These are phyloP conservation scores for Elongisporangium undulatum DNA, from an alignment of 352 stramenopile species.

Conservation along the genomic window DNA sequence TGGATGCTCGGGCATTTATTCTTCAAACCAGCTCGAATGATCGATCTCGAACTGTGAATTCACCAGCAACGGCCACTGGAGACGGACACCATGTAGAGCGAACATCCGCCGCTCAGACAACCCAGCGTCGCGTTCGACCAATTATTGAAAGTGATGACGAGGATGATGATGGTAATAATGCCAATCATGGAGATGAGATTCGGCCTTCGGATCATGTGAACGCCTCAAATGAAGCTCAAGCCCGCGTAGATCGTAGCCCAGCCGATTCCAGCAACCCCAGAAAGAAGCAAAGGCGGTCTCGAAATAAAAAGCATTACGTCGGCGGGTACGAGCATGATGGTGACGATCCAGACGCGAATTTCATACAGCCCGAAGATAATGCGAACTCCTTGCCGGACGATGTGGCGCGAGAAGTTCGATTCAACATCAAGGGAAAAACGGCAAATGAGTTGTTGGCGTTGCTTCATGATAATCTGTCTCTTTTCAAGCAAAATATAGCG, in stretches of 20 bases:
- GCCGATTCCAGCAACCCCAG: conserved; percentile 3
- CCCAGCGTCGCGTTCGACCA: conserved; percentile 18
- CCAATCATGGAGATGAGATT: conserved; percentile 2
- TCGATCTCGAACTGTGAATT: not conserved
- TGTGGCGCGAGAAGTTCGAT: conserved; percentile 51
- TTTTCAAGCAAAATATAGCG: conserved; percentile 23
- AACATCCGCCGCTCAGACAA: not conserved
- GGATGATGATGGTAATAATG: conserved; percentile 9
- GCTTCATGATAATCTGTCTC: conserved; percentile 18
- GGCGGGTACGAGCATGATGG: conserved; percentile 61
- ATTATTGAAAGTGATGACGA: conserved; percentile 37
- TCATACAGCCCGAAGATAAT: conserved; percentile 86
- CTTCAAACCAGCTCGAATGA: not conserved
- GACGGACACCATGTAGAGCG: not conserved
- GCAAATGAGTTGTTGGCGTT: conserved; percentile 29
- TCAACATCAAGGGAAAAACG: conserved; percentile 36
- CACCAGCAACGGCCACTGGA: not conserved
- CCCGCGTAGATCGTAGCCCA: not conserved
- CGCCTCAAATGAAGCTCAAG: not conserved
- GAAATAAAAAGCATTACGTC: conserved; percentile 45
- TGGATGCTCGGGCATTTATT: not conserved
- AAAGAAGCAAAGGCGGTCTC: conserved; percentile 9
- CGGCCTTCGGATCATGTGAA: not conserved
- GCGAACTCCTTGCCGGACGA: conserved; percentile 69
- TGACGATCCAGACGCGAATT: conserved; percentile 54